Percentiles rank a stretch among this genome's conserved stretches.
phyloP scores from a whole-genome alignment of 2,329 filamentous ascomycete species.

The Fusarium pseudograminearum region DNA sequence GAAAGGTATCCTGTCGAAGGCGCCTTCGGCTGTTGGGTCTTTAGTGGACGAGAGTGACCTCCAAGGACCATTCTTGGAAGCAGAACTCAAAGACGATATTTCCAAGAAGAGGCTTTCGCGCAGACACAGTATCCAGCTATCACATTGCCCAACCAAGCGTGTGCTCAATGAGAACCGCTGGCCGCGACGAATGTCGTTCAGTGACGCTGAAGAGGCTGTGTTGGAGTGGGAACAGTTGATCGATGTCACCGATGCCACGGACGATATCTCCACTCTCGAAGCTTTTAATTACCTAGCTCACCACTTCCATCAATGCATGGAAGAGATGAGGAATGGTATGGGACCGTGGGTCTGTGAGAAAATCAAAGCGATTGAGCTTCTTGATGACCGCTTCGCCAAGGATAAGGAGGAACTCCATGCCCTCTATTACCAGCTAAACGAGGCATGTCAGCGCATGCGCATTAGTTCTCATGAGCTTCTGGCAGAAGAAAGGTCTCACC shows the following conservation, averaged over 20 bases:
- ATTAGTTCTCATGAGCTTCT: constrained; percentile 77
- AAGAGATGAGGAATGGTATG: constrained; percentile 63
- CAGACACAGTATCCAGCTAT: constrained; percentile 67
- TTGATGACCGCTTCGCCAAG: constrained; percentile 72
- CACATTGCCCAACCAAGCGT: constrained; percentile 48
- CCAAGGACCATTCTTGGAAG: constrained; percentile 63
- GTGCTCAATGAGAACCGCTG: constrained; percentile 69
- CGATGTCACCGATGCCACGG: constrained; percentile 52
- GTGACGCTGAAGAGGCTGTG: constrained; percentile 79
- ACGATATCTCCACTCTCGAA: constrained; percentile 47
- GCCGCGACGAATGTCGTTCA: constrained; percentile 80
- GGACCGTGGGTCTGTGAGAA: constrained; percentile 72
- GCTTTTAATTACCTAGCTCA: constrained; percentile 66
- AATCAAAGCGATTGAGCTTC: constrained; percentile 65
- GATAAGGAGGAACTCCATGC: constrained; percentile 75
- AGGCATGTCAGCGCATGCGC: constrained; percentile 75
- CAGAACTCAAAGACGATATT: constrained; percentile 59
- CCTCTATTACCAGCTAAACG: constrained; percentile 77
- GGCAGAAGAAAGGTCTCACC: constrained; percentile 72
- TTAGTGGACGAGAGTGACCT: constrained; percentile 70
- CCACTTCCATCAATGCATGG: constrained; percentile 65
- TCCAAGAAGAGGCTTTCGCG: constrained; percentile 67
- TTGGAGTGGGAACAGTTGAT: constrained; percentile 72
- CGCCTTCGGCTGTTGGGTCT: constrained; percentile 69
- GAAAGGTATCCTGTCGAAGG: constrained; percentile 57